These are phyloP conservation scores for Cucurbita moschata DNA, from an alignment of 306 rosid species.

Conservation along the genomic window DNA sequence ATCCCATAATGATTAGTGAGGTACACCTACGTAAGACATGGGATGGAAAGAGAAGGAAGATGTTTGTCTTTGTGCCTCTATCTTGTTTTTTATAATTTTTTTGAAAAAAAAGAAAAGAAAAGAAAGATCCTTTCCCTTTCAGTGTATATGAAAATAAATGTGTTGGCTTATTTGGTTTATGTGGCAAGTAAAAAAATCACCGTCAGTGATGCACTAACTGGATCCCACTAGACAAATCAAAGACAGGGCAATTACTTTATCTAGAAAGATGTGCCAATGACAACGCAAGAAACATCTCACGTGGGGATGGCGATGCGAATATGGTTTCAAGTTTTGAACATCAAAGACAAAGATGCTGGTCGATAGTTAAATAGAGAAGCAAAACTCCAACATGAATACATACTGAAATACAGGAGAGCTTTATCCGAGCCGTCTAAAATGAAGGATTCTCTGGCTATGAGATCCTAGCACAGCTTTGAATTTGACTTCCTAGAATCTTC, in stretches of 20 bases:
- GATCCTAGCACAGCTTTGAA: not conserved
- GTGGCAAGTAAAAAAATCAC: not conserved
- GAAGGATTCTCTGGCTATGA: not conserved
- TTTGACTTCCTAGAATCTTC: not conserved
- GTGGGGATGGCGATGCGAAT: not conserved
- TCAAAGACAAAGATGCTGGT: not conserved
- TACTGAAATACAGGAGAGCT: not conserved
- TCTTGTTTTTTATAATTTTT: not conserved
- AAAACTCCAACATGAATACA: not conserved
- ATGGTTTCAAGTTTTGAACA: not conserved
- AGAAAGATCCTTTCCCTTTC: not conserved
- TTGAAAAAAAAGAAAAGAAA: not conserved
- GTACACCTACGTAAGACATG: not conserved
- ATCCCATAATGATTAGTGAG: not conserved
- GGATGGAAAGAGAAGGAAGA: not conserved
- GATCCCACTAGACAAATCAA: not conserved
- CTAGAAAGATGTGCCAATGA: not conserved
- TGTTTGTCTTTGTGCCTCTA: not conserved
- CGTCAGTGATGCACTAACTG: not conserved
- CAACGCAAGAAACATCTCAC: not conserved
- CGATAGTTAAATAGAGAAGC: not conserved
- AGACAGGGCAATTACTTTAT: not conserved
- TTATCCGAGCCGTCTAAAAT: not conserved
- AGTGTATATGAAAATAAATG: not conserved
- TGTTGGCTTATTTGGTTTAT: not conserved